Percentiles rank a stretch among this genome's conserved stretches.
phyloP scores from a whole-genome alignment of 768 basidiomycete genomes.

The Termitomyces bulborhizus region DNA sequence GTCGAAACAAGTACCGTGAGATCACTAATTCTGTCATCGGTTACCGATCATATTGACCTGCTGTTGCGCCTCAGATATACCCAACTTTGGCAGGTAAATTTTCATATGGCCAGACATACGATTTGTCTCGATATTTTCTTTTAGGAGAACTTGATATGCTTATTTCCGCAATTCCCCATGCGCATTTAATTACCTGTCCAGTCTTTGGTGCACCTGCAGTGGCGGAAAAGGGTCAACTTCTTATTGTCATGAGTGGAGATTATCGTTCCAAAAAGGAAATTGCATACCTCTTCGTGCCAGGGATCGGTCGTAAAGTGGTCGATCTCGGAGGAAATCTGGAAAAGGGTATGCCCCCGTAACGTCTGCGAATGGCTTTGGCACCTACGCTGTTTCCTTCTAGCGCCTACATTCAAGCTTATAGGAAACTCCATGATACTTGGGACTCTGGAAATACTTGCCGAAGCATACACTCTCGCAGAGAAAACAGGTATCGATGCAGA shows the following conservation, averaged over 20 bases:
- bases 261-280: conserved; percentile 77
- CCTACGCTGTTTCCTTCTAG: conserved; percentile 23
- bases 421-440: conserved; percentile 77
- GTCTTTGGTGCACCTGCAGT: conserved; percentile 69
- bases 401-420: conserved; percentile 69
- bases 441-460: conserved; percentile 72
- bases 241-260: conserved; percentile 78
- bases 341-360: conserved; percentile 41
- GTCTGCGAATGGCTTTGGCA: not conserved
- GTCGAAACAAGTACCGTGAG: conserved; percentile 79
- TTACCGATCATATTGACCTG: not conserved
- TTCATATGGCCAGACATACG: not conserved
- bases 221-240: conserved; percentile 59
- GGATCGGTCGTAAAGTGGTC: conserved; percentile 67
- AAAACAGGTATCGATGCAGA: conserved; percentile 74
- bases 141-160: conserved; percentile 65
- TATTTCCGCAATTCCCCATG: conserved; percentile 50
- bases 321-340: conserved; percentile 86
- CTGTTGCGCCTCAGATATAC: conserved; percentile 36
- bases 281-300: conserved; percentile 72
- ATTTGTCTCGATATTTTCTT: not conserved
- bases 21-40: not conserved
- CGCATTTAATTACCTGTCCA: conserved; percentile 67
- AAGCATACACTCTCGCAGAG: conserved; percentile 80
- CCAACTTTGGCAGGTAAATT: conserved; percentile 42